phyloP scores from a whole-genome alignment of 2,329 filamentous ascomycete species.

The Neocucurbitaria cava region DNA sequence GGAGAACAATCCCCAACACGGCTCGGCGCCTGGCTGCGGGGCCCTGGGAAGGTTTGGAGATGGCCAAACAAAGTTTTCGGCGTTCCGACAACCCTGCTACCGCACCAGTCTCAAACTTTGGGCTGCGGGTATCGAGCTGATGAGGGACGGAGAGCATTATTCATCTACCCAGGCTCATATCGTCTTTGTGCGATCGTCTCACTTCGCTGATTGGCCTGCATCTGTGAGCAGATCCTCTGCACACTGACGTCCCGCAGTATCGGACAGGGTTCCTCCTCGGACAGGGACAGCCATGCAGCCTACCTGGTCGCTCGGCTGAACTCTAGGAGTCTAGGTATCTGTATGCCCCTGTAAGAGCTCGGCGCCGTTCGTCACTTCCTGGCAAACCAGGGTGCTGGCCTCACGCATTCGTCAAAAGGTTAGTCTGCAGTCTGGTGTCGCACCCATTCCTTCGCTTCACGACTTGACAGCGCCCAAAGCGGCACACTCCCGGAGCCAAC shows the following conservation, averaged over 20 bases:
- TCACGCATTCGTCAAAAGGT: slow-evolving; percentile 37
- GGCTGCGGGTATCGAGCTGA: slow-evolving; percentile 37
- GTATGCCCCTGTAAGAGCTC: slow-evolving; percentile 31
- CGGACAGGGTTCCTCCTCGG: slow-evolving; percentile 35
- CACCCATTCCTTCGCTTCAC: slow-evolving; percentile 46
- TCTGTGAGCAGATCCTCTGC: slow-evolving; percentile 21
- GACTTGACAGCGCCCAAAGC: slow-evolving; percentile 49
- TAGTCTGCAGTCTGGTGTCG: slow-evolving; percentile 42
- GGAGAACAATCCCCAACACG: slow-evolving; percentile 25
- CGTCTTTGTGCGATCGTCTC: slow-evolving; percentile 21
- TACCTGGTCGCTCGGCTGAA: slow-evolving; percentile 39
- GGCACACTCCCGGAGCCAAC: slow-evolving; percentile 48
- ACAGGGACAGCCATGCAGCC: slow-evolving; percentile 37
- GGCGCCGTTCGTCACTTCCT: slow-evolving; percentile 39
- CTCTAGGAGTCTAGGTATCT: slow-evolving; percentile 29
- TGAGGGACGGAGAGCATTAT: slow-evolving; percentile 35
- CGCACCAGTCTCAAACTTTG: slow-evolving; percentile 48
- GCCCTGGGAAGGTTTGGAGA: slow-evolving; percentile 39
- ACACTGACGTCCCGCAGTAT: slow-evolving; percentile 35
- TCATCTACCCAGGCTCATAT: slow-evolving; percentile 37
- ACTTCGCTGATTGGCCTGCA: slow-evolving; percentile 29
- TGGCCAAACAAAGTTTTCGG: slow-evolving; percentile 47
- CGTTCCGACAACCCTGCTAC: slow-evolving; percentile 45
- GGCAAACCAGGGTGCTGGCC: slow-evolving; percentile 32
- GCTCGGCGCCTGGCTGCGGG: slow-evolving; percentile 32